Base-by-base conservation (phyloP, 305 asterid species). In the Plantago rigida region DNA sequence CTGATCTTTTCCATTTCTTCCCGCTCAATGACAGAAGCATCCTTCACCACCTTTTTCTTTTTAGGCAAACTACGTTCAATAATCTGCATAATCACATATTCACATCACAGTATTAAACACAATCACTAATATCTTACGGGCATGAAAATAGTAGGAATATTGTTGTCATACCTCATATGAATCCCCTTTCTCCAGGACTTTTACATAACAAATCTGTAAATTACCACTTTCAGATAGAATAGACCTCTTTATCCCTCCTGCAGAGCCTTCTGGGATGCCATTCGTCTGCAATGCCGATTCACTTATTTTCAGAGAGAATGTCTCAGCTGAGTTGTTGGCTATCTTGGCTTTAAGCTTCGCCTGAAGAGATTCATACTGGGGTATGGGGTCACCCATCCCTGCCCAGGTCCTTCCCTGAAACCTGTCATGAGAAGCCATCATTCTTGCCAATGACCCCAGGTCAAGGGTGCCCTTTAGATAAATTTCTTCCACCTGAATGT, bases 141-240 rank as follows among this genome's bases (percentile, higher is more conserved):
- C 47, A 59, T 13, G 42, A 45, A 56, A 6, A 64, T 59, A 41
- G 60, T 51, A 44, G 59, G 57, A 59, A 12, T 58, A 68, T 44
- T 7, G 28, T 67, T 59, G 52, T 34, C 89, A 70, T 63, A 93
- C 99, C 97, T 93, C 99, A 39, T 93, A 93, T 46, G 94, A 78
- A 73, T 93, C 99, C 66, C 99, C 99, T 79, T 89, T 93, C 85
- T 93, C 99, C 82, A 89, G 80, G 71, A 93, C 99, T 74, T 93
- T 93, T 69, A 93, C 99, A 75, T 87, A 87, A 75, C 69, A 81
- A 59, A 89, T 92, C 78, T 89, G 97, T 77, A 93, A 79, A 62
- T 69, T 65, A 70, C 97, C 97, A 70, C 94, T 89, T 24, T 93
- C 99, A 0, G 95, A 87, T 79, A 85, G 75, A 71, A 93, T 89